phyloP scores from a whole-genome alignment of 164 flowering plant genomes.

The Magnolia officinalis region DNA sequence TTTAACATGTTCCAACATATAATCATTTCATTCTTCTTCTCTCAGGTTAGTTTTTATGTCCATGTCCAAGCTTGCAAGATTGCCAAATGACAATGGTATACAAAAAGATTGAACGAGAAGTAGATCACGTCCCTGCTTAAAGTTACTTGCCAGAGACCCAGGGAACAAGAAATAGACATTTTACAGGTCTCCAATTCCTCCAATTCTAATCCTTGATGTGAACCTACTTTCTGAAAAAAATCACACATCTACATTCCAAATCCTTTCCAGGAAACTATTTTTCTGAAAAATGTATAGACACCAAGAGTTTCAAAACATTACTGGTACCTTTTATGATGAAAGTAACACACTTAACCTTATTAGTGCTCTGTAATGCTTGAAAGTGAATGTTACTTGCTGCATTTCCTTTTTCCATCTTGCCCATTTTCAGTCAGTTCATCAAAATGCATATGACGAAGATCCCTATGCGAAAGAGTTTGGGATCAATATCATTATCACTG shows the following conservation, averaged over 20 bases:
- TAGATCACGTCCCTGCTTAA: constrained; percentile 59
- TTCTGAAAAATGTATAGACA: not conserved
- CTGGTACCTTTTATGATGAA: no score
- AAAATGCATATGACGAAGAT: constrained; percentile 49
- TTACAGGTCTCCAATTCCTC: constrained; percentile 50
- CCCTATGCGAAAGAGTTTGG: constrained; percentile 65
- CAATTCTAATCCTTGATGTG: not conserved
- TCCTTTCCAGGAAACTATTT: not conserved
- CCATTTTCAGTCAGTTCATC: constrained; percentile 41
- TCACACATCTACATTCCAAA: not conserved
- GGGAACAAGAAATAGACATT: constrained; percentile 44
- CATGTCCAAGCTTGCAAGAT: constrained; percentile 44
- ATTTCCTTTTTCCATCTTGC: not conserved
- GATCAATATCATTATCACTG: constrained; percentile 37
- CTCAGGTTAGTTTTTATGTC: not conserved
- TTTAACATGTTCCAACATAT: not conserved
- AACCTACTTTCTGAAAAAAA: not conserved
- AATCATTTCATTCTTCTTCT: not conserved
- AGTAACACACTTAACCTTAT: not conserved
- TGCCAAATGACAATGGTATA: constrained; percentile 53
- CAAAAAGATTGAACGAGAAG: constrained; percentile 53
- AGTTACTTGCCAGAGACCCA: constrained; percentile 64
- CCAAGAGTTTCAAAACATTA: not conserved
- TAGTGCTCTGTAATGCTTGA: not conserved
- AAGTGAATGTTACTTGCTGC: not conserved